Conservation (phyloP, 257 asterid genomes). For the Plantago elongata region DNA sequence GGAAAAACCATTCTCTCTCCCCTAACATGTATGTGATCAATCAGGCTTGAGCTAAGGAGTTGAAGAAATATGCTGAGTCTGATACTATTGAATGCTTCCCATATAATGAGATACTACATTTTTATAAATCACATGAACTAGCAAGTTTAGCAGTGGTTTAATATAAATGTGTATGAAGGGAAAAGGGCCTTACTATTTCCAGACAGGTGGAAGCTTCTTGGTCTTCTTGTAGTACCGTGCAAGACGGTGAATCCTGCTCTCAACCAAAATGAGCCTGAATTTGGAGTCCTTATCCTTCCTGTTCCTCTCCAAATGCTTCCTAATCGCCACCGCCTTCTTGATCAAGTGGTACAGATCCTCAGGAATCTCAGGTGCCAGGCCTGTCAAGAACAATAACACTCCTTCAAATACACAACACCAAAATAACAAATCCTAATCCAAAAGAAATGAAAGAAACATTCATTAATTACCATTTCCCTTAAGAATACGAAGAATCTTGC, state of each 20-base stretch:
- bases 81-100: too few species aligned
- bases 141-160: neutral
- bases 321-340: conserved; percentile 77
- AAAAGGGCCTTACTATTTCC: conserved; percentile 60
- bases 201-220: conserved; percentile 87
- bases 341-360: conserved; percentile 79
- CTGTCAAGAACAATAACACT: conserved; percentile 19
- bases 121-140: too few species aligned
- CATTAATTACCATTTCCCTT: conserved; percentile 62
- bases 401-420: neutral
- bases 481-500: conserved; percentile 85
- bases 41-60: too few species aligned
- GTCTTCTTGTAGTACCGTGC: conserved; percentile 96
- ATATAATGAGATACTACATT: too few species aligned
- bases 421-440: neutral
- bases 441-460: neutral
- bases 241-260: conserved; percentile 89
- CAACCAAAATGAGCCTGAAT: conserved; percentile 78
- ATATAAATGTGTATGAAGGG: neutral
- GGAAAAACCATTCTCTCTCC: too few species aligned
- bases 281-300: conserved; percentile 89
- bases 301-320: conserved; percentile 89
- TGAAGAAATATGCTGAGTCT: too few species aligned
- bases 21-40: too few species aligned
- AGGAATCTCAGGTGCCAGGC: conserved; percentile 85